Evolutionary conservation across 2,329 filamentous ascomycete species (phyloP), one percentile per base, ranked within the genome.

Genomic region (Tolypocladium paradoxum): DNA sequence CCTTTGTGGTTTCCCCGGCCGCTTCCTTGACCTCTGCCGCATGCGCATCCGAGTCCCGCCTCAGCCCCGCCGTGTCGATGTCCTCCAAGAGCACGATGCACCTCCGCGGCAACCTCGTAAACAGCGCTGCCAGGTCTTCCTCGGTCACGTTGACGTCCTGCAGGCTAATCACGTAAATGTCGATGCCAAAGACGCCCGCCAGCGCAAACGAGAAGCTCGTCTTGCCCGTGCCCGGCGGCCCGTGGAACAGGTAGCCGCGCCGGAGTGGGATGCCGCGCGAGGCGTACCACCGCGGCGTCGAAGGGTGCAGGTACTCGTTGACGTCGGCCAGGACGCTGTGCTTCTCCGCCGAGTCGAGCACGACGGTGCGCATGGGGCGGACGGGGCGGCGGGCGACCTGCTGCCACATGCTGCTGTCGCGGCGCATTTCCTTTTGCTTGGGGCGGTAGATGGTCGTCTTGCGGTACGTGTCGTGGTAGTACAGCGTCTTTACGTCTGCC

Each of bases 191-290:
- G 1, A 83, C 73, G 1, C 83, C 82, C 0, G 84, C 83, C 9
- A 87, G 68, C 0, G 83, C 83, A 61, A 84, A 83, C 0, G 79
- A 83, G 16, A 87, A 75, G 33, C 78, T 83, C 0, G 83, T 87
- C 68, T 90, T 90, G 22, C 87, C 86, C 0, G 84, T 88, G 0
- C 87, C 86, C 0, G 86, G 86, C 0, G 85, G 85, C 0, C 88
- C 88, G 60, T 89, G 77, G 58, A 92, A 88, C 0, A 92, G 76
- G 61, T 91, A 92, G 0, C 88, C 89, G 33, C 88, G 72, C 0
- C 88, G 77, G 51, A 91, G 83, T 0, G 87, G 87, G 33, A 92
- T 88, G 0, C 88, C 88, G 2, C 86, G 76, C 48, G 82, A 82
- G 0, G 85, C 81, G 62, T 92, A 92, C 85, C 87, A 92, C 11